Evolutionary conservation across 768 basidiomycete species (phyloP).

Genomic region (Boletus barrowsii): DNA sequence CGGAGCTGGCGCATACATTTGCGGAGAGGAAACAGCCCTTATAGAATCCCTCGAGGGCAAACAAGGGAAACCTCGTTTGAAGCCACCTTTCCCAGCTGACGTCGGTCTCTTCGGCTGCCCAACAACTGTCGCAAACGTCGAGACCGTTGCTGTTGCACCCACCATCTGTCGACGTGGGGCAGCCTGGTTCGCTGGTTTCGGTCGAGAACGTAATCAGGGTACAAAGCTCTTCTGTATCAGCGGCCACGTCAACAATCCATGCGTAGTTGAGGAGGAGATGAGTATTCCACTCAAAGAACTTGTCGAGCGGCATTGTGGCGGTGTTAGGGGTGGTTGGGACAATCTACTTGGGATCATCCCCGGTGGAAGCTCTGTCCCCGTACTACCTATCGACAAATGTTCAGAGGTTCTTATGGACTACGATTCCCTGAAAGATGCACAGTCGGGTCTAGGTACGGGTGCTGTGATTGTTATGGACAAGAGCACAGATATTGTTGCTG

Average conservation of each 20-base stretch:
- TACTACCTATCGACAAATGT: slow-evolving; percentile 80
- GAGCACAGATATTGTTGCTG: slow-evolving; percentile 89
- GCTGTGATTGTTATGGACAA: slow-evolving; percentile 99
- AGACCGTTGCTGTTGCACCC: slow-evolving; percentile 96
- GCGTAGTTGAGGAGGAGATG: slow-evolving; percentile 99
- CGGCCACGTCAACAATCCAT: slow-evolving; percentile 97
- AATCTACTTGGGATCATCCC: slow-evolving; percentile 97
- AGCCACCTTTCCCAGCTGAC: slow-evolving; percentile 98
- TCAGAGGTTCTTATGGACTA: slow-evolving; percentile 96
- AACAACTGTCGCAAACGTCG: slow-evolving; percentile 96
- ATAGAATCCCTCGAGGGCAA: slow-evolving; percentile 98
- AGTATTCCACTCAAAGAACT: slow-evolving; percentile 92
- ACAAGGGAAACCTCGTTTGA: slow-evolving; percentile 95
- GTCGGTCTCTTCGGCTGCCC: slow-evolving; percentile 98
- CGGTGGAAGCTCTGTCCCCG: slow-evolving; percentile 91
- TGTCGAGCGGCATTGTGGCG: slow-evolving; percentile 96
- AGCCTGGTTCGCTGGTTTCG: slow-evolving; percentile 90
- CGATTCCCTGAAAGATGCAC: slow-evolving; percentile 94
- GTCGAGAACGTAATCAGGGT: slow-evolving; percentile 87
- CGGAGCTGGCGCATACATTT: slow-evolving; percentile 97
- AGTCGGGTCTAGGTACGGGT: slow-evolving; percentile 95
- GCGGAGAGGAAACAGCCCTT: slow-evolving; percentile 96
- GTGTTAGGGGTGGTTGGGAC: slow-evolving; percentile 92
- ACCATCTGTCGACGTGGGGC: slow-evolving; percentile 91
- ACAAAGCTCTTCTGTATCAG: slow-evolving; percentile 98